These are phyloP conservation scores for Trichopus zeylanicus DNA, from an alignment of 116 monocot genomes.

Conservation along the genomic window DNA sequence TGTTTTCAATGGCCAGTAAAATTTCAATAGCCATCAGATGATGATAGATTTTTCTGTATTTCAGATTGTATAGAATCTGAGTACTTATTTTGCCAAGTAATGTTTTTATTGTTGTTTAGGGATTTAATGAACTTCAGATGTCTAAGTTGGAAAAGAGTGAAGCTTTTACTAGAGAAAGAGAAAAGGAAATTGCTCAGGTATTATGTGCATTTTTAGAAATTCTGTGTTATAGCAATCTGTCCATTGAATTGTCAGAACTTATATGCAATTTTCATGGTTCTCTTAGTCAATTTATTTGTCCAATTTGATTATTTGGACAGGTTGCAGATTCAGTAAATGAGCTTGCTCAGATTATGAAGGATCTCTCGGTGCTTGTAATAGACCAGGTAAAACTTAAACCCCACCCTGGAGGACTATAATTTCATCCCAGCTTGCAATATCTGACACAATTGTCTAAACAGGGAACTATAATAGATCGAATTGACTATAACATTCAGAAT, in stretches of 20 bases:
- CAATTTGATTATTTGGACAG: no score
- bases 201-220: neutral
- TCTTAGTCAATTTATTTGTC: neutral
- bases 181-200: constrained; percentile 87
- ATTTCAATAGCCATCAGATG: no score
- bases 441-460: constrained; percentile 14
- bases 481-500: constrained; percentile 90
- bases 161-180: constrained; percentile 79
- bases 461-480: constrained; percentile 93
- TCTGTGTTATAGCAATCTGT: neutral
- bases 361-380: constrained; percentile 92
- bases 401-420: neutral
- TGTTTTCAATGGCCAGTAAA: no score
- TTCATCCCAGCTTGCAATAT: neutral
- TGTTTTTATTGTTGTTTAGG: constrained; percentile 29
- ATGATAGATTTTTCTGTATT: no score
- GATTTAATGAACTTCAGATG: constrained; percentile 63
- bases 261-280: neutral
- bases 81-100: no score
- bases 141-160: constrained; percentile 83
- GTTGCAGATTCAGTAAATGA: constrained; percentile 95
- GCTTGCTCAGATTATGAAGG: constrained; percentile 98
- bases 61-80: no score
- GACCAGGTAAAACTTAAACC: neutral
- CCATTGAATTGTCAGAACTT: neutral